Base-by-base conservation (phyloP, 2,329 filamentous ascomycete genomes). In the Clarireedia paspali region DNA sequence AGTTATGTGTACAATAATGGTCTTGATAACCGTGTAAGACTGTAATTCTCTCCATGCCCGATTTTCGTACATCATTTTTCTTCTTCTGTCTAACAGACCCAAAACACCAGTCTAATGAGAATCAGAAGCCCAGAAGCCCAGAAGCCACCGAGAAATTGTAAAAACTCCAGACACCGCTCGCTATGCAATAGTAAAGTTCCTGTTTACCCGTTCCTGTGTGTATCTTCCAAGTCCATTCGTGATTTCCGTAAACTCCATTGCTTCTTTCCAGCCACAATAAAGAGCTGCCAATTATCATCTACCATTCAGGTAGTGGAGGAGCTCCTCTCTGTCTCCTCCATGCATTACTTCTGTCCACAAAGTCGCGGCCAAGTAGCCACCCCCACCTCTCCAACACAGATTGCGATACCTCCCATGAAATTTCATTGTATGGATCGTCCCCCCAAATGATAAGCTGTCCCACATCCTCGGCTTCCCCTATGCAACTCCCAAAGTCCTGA, bases 381-480 rank as follows among this genome's bases (percentile, higher is more conserved):
- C 70, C 69, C 72, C 72, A 75, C 30, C 68, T 66, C 55, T 73
- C 70, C 27, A 74, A 62, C 2, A 73, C 64, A 9, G 62, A 58
- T 24, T 68, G 66, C n/a, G 72, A 74, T 48, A 74, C 71, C 56
- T 75, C 72, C 72, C 72, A 75, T 4, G 70, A 70, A 56, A 72
- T 66, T 51, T 74, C 72, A 55, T 73, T 72, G 5, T 72, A 61
- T 42, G 71, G 67, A 59, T 74, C 70, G 24, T 73, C 70, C 26
- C 73, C 72, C 73, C 73, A 74, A 47, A 74, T 70, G n/a, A 66
- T 73, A 52, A 74, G 56, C 53, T 74, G 72, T 6, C 69, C 70
- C 6, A 64, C 61, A 48, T 72, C 71, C 53, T 73, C 69, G 14
- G 66, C 63, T 10, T 71, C 69, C 24, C 66, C 67, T 10, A 65